Base-by-base conservation (phyloP, 2,329 filamentous ascomycete genomes). In the Alternaria postmessia region DNA sequence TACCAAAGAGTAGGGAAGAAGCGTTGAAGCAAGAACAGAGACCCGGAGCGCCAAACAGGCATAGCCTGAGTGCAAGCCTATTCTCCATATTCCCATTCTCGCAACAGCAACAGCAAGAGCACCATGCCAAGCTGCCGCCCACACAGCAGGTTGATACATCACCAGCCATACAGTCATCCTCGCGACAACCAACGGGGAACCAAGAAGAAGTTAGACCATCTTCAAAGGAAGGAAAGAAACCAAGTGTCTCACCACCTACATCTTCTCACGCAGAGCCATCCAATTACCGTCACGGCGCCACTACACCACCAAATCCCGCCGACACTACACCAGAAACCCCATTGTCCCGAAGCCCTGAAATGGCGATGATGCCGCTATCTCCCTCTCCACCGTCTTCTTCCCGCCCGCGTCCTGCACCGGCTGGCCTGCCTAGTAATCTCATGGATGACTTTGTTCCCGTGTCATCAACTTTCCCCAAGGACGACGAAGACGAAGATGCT, bases 11-110 rank as follows among this genome's bases (percentile, higher is more conserved):
- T 49, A 57, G 54, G 3, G 28, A 46, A 39, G 51, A 63, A 24
- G 49, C 46, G 14, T 54, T 60, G 3, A 65, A 55, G 46, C 54
- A 53, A 20, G 46, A 58, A 16, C 54, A 62, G 36, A 54, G 71
- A 43, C 74, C 75, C 1, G 42, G 64, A 4, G 62, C 54, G 5
- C 67, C 67, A 2, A 76, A 74, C 52, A 63, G 75, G 22, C 73
- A 78, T 42, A 76, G 75, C 49, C 62, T 78, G 4, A 75, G 74
- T 61, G 71, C 74, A 4, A 72, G 71, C 1, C 61, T 78, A 3
- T 78, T 77, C 62, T 73, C 71, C 53, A 75, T 77, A 38, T 76
- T 77, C 55, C 75, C 75, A 0, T 77, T 77, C 59, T 72, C 72
- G 49, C 71, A 75, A 54, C 67, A 72, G 20, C 39, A 72, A 11